These are phyloP conservation scores for Penicillium sclerotigenum DNA, from an alignment of 2,329 filamentous ascomycete species.

Conservation along the genomic window DNA sequence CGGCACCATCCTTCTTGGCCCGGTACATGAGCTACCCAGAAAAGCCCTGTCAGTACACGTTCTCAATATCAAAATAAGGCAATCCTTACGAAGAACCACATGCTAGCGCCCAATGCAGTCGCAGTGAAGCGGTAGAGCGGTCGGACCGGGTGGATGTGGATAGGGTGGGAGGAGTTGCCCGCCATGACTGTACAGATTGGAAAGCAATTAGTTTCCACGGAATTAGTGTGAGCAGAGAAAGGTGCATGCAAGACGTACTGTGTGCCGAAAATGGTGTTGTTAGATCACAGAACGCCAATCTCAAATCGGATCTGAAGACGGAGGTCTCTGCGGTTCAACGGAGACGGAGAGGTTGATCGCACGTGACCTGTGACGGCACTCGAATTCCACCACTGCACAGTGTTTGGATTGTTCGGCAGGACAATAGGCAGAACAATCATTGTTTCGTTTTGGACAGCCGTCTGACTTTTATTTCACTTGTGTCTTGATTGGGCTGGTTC, in stretches of 20 bases:
- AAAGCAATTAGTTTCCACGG: not conserved
- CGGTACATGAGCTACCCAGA: slow-evolving; percentile 79
- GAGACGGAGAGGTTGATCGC: not conserved
- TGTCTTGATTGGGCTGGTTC: slow-evolving; percentile 1
- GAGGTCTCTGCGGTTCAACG: slow-evolving; percentile 8
- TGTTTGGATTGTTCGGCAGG: not conserved
- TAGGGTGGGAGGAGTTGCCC: slow-evolving; percentile 40
- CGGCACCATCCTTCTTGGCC: slow-evolving; percentile 92
- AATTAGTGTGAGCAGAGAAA: not conserved
- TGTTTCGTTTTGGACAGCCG: not conserved
- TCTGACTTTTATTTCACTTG: not conserved
- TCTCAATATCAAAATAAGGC: not conserved
- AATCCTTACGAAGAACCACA: slow-evolving; percentile 91
- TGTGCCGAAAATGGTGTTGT: slow-evolving; percentile 8
- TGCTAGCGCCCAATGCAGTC: slow-evolving; percentile 84
- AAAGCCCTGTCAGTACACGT: slow-evolving; percentile 18
- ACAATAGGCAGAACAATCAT: not conserved
- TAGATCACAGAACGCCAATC: slow-evolving; percentile 11
- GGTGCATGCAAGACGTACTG: slow-evolving; percentile 7
- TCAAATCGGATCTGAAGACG: slow-evolving; percentile 5
- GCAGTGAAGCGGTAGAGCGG: slow-evolving; percentile 80
- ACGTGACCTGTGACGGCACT: slow-evolving; percentile 12
- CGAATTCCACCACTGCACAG: slow-evolving; percentile 2
- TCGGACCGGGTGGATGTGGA: slow-evolving; percentile 57
- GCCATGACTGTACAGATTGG: slow-evolving; percentile 32